Conservation (phyloP, 2,329 filamentous ascomycete genomes). For the Pseudocercospora fuligena region DNA sequence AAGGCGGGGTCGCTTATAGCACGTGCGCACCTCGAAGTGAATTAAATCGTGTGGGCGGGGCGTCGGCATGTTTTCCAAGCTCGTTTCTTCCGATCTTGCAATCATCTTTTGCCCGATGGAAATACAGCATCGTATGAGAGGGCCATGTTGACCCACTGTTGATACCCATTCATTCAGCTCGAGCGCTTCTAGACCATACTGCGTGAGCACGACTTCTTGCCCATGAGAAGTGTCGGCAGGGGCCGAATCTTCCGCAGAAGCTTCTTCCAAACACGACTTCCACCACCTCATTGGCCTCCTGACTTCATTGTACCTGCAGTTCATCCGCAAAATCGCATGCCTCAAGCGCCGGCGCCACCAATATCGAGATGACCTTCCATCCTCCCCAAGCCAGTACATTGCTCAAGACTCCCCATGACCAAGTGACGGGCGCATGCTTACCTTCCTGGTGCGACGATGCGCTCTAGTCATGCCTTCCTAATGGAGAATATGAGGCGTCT, state of each 20-base stretch:
- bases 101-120: background rate
- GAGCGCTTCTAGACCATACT: background rate
- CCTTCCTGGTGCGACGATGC: constrained; percentile 14
- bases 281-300: constrained; percentile 23
- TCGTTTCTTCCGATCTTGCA: background rate
- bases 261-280: constrained; percentile 16
- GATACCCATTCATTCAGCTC: too few species aligned
- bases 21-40: background rate
- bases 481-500: constrained; percentile 13
- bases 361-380: constrained; percentile 20
- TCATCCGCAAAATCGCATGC: constrained; percentile 2
- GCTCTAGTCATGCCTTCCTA: constrained; percentile 16
- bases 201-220: background rate
- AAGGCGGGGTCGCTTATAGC: constrained; percentile 8
- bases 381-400: constrained; percentile 21
- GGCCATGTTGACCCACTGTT: too few species aligned
- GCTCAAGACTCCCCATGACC: constrained; percentile 16
- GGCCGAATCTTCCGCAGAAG: constrained; percentile 4
- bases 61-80: background rate
- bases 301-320: constrained; percentile 14
- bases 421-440: constrained; percentile 11
- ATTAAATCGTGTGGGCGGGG: background rate
- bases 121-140: background rate
- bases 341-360: constrained; percentile 18
- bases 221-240: background rate